Evolutionary conservation across 768 basidiomycete species (phyloP).

Genomic region (Mycena haematopus): DNA sequence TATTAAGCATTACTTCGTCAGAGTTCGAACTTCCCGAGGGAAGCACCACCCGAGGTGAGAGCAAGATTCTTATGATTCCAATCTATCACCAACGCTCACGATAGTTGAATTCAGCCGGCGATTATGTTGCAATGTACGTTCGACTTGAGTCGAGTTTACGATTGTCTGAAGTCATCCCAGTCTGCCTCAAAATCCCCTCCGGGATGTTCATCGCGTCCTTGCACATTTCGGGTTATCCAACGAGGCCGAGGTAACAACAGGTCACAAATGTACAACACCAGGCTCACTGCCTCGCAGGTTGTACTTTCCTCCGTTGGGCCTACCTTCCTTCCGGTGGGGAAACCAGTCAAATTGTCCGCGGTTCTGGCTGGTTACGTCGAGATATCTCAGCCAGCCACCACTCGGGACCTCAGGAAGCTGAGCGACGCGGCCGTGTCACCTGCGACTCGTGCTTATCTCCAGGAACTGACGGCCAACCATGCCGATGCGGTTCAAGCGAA

Average conservation of each 20-base stretch:
- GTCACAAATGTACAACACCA: neutral
- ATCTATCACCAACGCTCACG: neutral
- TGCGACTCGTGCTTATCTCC: conserved; percentile 36
- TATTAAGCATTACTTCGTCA: conserved; percentile 14
- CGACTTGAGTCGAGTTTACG: conserved; percentile 26
- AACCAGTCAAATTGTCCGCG: conserved; percentile 42
- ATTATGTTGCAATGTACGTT: conserved; percentile 53
- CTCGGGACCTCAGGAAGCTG: conserved; percentile 45
- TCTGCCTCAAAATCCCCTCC: conserved; percentile 47
- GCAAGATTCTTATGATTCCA: neutral
- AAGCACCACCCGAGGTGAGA: conserved; percentile 38
- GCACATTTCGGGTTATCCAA: conserved; percentile 43
- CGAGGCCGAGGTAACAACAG: conserved; percentile 43
- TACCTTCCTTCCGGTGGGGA: conserved; percentile 47
- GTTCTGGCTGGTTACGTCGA: conserved; percentile 54
- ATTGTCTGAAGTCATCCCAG: conserved; percentile 30
- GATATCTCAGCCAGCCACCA: conserved; percentile 53
- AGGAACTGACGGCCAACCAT: conserved; percentile 39
- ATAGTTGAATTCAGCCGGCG: conserved; percentile 41
- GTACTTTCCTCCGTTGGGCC: conserved; percentile 44
- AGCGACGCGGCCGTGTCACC: conserved; percentile 32
- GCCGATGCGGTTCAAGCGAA: conserved; percentile 41
- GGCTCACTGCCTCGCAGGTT: conserved; percentile 34
- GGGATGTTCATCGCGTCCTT: conserved; percentile 45
- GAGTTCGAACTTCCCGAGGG: conserved; percentile 49